Percentiles rank a stretch among this genome's conserved stretches.
Evolutionary conservation across 257 asterid genomes (phyloP).

Genomic region (Plantago ovata): DNA sequence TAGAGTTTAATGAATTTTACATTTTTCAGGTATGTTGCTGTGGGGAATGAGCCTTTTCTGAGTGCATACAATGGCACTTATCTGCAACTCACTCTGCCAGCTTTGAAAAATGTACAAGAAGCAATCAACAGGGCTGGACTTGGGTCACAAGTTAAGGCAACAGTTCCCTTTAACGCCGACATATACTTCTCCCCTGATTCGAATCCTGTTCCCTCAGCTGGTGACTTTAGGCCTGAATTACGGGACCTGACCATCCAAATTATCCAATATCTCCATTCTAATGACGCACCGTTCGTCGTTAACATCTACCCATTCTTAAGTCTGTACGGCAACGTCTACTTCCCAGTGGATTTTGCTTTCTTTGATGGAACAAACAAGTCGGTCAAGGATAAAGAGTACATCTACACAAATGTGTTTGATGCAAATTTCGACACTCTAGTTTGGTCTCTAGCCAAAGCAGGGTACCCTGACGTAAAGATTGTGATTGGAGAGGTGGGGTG

Average conservation of each 20-base stretch:
- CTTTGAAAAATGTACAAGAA: constrained; percentile 67
- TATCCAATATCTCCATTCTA: constrained; percentile 49
- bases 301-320: constrained; percentile 89
- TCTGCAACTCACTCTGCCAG: constrained; percentile 62
- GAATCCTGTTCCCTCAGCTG: constrained; percentile 83
- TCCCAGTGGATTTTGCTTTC: constrained; percentile 81
- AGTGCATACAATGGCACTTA: constrained; percentile 65
- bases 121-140: constrained; percentile 73
- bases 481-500: constrained; percentile 88
- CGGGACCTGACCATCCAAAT: constrained; percentile 68
- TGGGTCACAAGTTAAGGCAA: constrained; percentile 62
- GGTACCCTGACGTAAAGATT: constrained; percentile 76
- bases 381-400: constrained; percentile 42
- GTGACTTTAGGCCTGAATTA: constrained; percentile 82
- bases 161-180: constrained; percentile 85
- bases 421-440: constrained; percentile 85
- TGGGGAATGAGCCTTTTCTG: constrained; percentile 92
- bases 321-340: constrained; percentile 62
- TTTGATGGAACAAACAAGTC: constrained; percentile 65
- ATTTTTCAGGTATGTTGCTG: constrained; percentile 77
- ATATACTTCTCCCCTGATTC: constrained; percentile 79
- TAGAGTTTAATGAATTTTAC: neutral
- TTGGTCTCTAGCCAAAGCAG: constrained; percentile 62
- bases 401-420: constrained; percentile 87
- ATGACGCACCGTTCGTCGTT: constrained; percentile 80